These are phyloP conservation scores for Plantago rigida DNA, from an alignment of 305 asterid genomes.

Conservation along the genomic window DNA sequence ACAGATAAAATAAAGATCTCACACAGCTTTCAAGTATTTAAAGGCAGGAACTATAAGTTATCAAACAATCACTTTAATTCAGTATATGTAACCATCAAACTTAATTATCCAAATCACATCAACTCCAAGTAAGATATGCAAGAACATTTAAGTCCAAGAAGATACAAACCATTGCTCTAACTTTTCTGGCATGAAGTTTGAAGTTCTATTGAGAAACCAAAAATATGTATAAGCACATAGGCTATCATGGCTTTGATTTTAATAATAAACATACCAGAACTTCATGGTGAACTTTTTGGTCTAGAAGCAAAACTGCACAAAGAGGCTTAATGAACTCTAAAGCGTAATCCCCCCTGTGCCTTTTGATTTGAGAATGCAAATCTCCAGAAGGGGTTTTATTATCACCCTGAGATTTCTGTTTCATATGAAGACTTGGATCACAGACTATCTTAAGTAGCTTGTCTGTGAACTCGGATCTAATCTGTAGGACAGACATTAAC, in stretches of 20 bases:
- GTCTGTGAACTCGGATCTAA: constrained; percentile 70
- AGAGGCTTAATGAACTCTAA: constrained; percentile 85
- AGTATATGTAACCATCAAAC: too few species aligned
- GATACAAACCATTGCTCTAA: too few species aligned
- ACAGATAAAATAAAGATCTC: too few species aligned
- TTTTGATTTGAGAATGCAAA: constrained; percentile 33
- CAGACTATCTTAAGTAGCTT: constrained; percentile 75
- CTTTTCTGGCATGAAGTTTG: too few species aligned
- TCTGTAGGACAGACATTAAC: constrained; percentile 41
- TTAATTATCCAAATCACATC: too few species aligned
- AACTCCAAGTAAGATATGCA: too few species aligned
- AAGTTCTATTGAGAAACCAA: constrained; percentile 6
- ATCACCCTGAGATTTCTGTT: constrained; percentile 39
- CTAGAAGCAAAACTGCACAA: constrained; percentile 87
- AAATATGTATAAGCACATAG: constrained; percentile 3
- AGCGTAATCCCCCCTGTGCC: constrained; percentile 60
- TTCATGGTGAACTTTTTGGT: constrained; percentile 88
- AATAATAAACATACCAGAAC: constrained; percentile 56
- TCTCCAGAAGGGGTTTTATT: constrained; percentile 34
- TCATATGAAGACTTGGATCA: constrained; percentile 60
- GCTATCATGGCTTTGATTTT: background rate
- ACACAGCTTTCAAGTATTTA: too few species aligned
- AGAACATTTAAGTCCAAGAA: too few species aligned
- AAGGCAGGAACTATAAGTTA: too few species aligned
- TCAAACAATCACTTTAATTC: too few species aligned